A percentile compares a stretch with the other conserved stretches of the same genome.
These are phyloP conservation scores for Noccaea caerulescens DNA, from an alignment of 345 rosid species.

Conservation along the genomic window DNA sequence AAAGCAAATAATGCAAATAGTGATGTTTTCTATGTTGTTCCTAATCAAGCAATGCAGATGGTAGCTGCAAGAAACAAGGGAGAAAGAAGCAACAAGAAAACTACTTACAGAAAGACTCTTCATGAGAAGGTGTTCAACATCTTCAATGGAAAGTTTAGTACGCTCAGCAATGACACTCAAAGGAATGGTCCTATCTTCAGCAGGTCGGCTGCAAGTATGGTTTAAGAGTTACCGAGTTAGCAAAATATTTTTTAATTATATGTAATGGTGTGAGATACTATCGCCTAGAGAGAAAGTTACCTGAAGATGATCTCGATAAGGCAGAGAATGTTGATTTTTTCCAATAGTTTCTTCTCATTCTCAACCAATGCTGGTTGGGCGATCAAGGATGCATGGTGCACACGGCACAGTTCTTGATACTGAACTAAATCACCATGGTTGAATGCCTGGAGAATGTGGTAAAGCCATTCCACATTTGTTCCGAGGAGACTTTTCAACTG, in stretches of 20 bases:
- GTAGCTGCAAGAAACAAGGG: constrained; percentile 23
- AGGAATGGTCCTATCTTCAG: constrained; percentile 97
- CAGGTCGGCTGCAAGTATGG: constrained; percentile 71
- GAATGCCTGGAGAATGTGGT: constrained; percentile 92
- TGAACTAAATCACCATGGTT: constrained; percentile 85
- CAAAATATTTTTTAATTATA: neutral
- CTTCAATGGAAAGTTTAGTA: constrained; percentile 82
- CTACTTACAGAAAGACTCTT: constrained; percentile 93
- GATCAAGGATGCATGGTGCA: constrained; percentile 75
- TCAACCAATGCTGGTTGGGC: constrained; percentile 97
- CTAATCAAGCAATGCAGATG: neutral
- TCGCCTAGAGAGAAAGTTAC: constrained; percentile 45
- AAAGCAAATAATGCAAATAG: neutral
- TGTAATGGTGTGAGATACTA: neutral
- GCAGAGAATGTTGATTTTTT: constrained; percentile 96
- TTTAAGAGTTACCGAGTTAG: constrained; percentile 1
- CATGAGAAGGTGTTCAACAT: constrained; percentile 97
- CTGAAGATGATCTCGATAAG: constrained; percentile 98
- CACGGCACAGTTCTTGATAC: constrained; percentile 85
- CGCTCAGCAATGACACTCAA: constrained; percentile 83
- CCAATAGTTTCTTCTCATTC: constrained; percentile 86
- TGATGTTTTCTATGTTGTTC: neutral
- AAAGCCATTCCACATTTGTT: constrained; percentile 93
- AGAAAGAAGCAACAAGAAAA: constrained; percentile 24
- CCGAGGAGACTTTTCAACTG: constrained; percentile 94